phyloP scores from a whole-genome alignment of 2,329 filamentous ascomycete genomes.

The Elsinoe arachidis region DNA sequence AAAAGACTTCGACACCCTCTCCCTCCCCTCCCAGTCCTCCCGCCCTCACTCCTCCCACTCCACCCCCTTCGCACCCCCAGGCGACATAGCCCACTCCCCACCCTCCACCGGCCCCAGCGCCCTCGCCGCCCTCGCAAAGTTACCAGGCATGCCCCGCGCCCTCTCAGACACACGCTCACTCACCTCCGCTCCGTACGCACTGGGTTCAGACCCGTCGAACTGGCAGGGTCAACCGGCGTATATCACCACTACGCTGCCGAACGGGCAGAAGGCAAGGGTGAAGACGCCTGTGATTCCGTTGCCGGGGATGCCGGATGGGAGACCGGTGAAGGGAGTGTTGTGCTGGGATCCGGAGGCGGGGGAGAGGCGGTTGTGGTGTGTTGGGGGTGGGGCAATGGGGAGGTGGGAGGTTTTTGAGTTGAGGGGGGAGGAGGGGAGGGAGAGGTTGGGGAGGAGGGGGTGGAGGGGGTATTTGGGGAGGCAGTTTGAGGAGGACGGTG shows the following conservation, averaged over 20 bases:
- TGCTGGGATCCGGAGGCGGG: slow-evolving; percentile 52
- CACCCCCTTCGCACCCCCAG: slow-evolving; percentile 25
- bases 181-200: slow-evolving; percentile 69
- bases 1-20: slow-evolving; percentile 14
- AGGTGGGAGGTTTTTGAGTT: slow-evolving; percentile 30
- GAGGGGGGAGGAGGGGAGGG: slow-evolving; percentile 18
- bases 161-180: slow-evolving; percentile 90
- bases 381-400: slow-evolving; percentile 28
- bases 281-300: slow-evolving; percentile 35
- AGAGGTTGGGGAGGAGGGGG: slow-evolving; percentile 24
- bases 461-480: slow-evolving; percentile 27
- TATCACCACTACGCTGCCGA: slow-evolving; percentile 28
- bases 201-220: slow-evolving; percentile 60
- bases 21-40: slow-evolving; percentile 14
- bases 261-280: slow-evolving; percentile 26
- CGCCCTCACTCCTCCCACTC: slow-evolving; percentile 17
- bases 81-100: slow-evolving; percentile 18
- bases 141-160: slow-evolving; percentile 75
- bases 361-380: slow-evolving; percentile 22
- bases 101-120: slow-evolving; percentile 14
- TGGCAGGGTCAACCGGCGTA: slow-evolving; percentile 27
- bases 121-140: slow-evolving; percentile 51
- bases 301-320: slow-evolving; percentile 44
- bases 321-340: slow-evolving; percentile 71
- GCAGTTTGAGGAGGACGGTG: slow-evolving; percentile 22